phyloP scores from a whole-genome alignment of 2,329 filamentous ascomycete species.

The Mycogone perniciosa region DNA sequence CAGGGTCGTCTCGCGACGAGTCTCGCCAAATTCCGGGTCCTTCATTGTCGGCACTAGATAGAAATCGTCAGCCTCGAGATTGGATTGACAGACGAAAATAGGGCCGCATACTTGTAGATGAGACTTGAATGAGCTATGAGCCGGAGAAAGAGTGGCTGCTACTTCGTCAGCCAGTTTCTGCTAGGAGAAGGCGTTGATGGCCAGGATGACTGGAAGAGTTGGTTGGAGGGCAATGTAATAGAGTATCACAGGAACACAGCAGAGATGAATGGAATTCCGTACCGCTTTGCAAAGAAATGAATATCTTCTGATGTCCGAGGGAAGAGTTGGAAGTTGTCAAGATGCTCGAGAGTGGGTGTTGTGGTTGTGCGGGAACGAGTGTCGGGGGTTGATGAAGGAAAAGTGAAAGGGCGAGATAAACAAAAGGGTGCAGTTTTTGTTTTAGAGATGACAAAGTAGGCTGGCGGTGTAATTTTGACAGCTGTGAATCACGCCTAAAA shows the following conservation, averaged over 20 bases:
- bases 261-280: neutral
- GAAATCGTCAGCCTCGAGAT: slow-evolving; percentile 13
- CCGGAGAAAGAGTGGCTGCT: neutral
- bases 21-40: slow-evolving; percentile 21
- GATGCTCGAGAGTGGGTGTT: neutral
- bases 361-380: slow-evolving; percentile 3
- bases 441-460: neutral
- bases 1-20: neutral
- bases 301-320: no score
- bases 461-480: neutral
- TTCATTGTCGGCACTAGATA: slow-evolving; percentile 22
- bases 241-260: slow-evolving; percentile 6
- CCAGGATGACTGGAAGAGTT: slow-evolving; percentile 1
- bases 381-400: slow-evolving; percentile 6
- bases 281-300: neutral
- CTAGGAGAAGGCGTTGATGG: neutral
- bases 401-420: neutral
- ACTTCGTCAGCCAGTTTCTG: neutral
- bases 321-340: neutral
- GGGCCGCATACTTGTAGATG: neutral
- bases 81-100: neutral
- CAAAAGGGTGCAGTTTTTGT: neutral
- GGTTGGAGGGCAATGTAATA: slow-evolving; percentile 6
- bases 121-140: neutral
- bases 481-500: slow-evolving; percentile 10